A percentile compares a stretch with the other conserved stretches of the same genome.
Evolutionary conservation across 306 rosid species (phyloP).

Genomic region (Pyrus betulifolia): DNA sequence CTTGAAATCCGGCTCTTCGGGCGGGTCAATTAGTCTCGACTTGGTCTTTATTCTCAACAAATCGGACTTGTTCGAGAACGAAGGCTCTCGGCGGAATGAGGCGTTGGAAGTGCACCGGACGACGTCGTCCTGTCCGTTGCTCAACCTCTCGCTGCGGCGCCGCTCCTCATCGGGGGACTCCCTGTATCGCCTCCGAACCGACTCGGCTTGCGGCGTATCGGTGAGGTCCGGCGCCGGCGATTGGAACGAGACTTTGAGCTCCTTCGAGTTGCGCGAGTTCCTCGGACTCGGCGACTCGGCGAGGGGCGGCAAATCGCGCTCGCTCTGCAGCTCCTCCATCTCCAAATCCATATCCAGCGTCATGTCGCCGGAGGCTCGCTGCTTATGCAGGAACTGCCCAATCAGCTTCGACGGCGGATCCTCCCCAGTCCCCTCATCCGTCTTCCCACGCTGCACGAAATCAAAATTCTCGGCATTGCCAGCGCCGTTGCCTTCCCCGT

Average conservation of each 20-base stretch:
- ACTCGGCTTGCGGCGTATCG: constrained; percentile 22
- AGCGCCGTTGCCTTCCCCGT: not conserved
- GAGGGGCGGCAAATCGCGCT: constrained; percentile 32
- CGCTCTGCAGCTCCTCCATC: constrained; percentile 63
- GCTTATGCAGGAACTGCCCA: constrained; percentile 59
- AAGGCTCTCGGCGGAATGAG: constrained; percentile 41
- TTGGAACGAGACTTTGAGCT: constrained; percentile 58
- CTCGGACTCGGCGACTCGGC: constrained; percentile 50
- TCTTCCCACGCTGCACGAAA: constrained; percentile 16
- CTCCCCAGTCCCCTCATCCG: constrained; percentile 40
- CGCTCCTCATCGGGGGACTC: constrained; percentile 20
- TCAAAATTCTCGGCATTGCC: constrained; percentile 27
- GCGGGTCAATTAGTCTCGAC: constrained; percentile 83
- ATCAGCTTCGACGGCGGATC: constrained; percentile 86
- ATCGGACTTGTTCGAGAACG: constrained; percentile 37
- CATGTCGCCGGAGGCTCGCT: constrained; percentile 62
- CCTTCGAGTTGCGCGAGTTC: constrained; percentile 29
- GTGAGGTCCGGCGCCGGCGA: constrained; percentile 11
- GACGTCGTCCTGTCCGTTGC: constrained; percentile 34
- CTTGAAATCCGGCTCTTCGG: constrained; percentile 34
- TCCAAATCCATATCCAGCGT: constrained; percentile 89
- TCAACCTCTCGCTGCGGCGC: not conserved
- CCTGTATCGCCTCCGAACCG: constrained; percentile 38
- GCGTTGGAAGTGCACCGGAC: constrained; percentile 66
- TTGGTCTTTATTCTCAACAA: constrained; percentile 46